These are phyloP conservation scores for Quercus variabilis DNA, from an alignment of 306 rosid genomes.

Conservation along the genomic window DNA sequence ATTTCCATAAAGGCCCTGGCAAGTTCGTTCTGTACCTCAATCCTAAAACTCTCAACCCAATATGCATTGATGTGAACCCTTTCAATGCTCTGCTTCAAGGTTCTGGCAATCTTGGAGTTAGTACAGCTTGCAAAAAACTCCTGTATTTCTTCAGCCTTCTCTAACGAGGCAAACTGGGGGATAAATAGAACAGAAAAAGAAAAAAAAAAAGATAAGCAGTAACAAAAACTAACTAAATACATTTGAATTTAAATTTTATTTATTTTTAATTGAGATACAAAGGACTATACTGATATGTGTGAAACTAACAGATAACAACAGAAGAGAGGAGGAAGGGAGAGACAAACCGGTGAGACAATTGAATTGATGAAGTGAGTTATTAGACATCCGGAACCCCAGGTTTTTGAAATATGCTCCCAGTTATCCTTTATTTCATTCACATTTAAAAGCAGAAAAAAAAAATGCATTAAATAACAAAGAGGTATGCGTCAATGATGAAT, in stretches of 20 bases:
- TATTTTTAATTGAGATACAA: not conserved
- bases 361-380: slow-evolving; percentile 64
- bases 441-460: not conserved
- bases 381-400: slow-evolving; percentile 76
- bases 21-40: slow-evolving; percentile 39
- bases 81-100: slow-evolving; percentile 92
- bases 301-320: not conserved
- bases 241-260: not conserved
- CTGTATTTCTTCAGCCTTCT: slow-evolving; percentile 75
- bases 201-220: not conserved
- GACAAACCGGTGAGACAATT: slow-evolving; percentile 73
- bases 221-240: not conserved
- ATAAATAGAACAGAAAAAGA: not conserved
- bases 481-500: no score
- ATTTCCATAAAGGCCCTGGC: not conserved
- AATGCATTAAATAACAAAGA: not conserved
- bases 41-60: slow-evolving; percentile 61
- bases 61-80: slow-evolving; percentile 62
- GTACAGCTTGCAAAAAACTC: slow-evolving; percentile 66
- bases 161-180: slow-evolving; percentile 76
- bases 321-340: not conserved
- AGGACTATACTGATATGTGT: not conserved
- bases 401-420: slow-evolving; percentile 59
- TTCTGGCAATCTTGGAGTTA: slow-evolving; percentile 56
- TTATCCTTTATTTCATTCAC: slow-evolving; percentile 42